phyloP scores from a whole-genome alignment of 2,329 filamentous ascomycete genomes.

The Myriosclerotinia duriaeana region DNA sequence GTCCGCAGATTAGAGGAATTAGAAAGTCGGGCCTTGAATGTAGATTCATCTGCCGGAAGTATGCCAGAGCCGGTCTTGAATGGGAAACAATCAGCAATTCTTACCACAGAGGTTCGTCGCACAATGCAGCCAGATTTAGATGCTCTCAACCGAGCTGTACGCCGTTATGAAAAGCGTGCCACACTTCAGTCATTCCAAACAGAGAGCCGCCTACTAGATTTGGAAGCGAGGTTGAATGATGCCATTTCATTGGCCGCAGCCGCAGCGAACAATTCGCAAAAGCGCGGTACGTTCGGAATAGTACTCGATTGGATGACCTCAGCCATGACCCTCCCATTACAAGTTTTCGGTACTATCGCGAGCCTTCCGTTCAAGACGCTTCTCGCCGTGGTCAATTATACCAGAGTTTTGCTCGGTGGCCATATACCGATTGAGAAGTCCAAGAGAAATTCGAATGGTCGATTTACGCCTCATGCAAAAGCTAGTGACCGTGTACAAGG shows the following conservation, averaged over 20 bases:
- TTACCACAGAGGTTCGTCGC: slow-evolving; percentile 59
- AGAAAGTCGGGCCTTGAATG: slow-evolving; percentile 56
- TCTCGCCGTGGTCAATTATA: slow-evolving; percentile 29
- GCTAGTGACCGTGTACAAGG: slow-evolving; percentile 27
- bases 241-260: slow-evolving; percentile 78
- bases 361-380: slow-evolving; percentile 36
- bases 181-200: slow-evolving; percentile 72
- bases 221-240: slow-evolving; percentile 73
- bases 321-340: slow-evolving; percentile 36
- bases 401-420: slow-evolving; percentile 28
- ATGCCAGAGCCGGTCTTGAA: slow-evolving; percentile 40
- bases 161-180: slow-evolving; percentile 87
- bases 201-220: slow-evolving; percentile 68
- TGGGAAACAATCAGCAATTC: slow-evolving; percentile 45
- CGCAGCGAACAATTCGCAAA: slow-evolving; percentile 51
- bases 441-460: slow-evolving; percentile 29
- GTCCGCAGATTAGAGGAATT: slow-evolving; percentile 66
- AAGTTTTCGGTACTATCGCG: slow-evolving; percentile 31
- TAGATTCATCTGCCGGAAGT: slow-evolving; percentile 31
- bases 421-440: slow-evolving; percentile 25
- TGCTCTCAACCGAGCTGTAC: slow-evolving; percentile 81
- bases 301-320: slow-evolving; percentile 38
- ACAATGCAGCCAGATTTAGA: slow-evolving; percentile 79
- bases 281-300: slow-evolving; percentile 29
- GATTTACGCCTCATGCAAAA: slow-evolving; percentile 24